Evolutionary conservation across 495 filamentous ascomycete genomes (phyloP), one percentile per base, ranked within the genome.

Genomic region (Podospora didyma): DNA sequence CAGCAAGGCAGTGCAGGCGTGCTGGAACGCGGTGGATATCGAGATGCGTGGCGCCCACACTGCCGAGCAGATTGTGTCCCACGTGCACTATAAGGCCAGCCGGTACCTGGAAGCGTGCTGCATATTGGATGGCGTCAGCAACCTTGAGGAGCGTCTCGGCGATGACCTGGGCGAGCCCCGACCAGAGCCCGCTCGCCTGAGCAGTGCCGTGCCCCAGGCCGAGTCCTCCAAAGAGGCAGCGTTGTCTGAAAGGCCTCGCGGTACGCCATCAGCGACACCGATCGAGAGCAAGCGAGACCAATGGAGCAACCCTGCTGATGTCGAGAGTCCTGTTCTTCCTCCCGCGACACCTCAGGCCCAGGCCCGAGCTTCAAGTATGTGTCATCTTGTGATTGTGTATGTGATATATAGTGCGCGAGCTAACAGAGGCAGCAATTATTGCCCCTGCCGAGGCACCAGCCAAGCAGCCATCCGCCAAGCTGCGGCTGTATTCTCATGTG

Each of bases 1-100:
- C 67, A 87, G 89, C 72, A 85, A 87, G 63, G 87, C 86, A 12
- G 89, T 94, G 7, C 86, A 92, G 68, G 76, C 85, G 11, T 96
- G 89, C 60, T 84, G 92, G 69, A 79, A 81, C 61, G 88, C 89
- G 0, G 85, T 89, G 12, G 90, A 94, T 51, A 80, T 84, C 48
- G 86, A 89, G 61, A 77, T 77, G 37, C 54, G 55, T 1, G 69
- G 71, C 4, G 53, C 60, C n/a, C 63, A 60, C 2, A 68, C 69
- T 7, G 62, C 66, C 11, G 77, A 80, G 42, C 64, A 72, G 42
- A 69, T 79, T 23, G 67, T 77, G 20, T 68, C 65, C 14, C 66
- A 68, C 20, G 69, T 74, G 0, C 70, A 80, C 61, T 63, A 70
- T 47, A 73, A 68, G 54, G 69, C 66, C 1, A 75, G 69, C 56